Percentiles rank a stretch among this genome's conserved stretches.
Conservation (phyloP, 78 protist genomes). For the Dictyostelium capitatum region DNA sequence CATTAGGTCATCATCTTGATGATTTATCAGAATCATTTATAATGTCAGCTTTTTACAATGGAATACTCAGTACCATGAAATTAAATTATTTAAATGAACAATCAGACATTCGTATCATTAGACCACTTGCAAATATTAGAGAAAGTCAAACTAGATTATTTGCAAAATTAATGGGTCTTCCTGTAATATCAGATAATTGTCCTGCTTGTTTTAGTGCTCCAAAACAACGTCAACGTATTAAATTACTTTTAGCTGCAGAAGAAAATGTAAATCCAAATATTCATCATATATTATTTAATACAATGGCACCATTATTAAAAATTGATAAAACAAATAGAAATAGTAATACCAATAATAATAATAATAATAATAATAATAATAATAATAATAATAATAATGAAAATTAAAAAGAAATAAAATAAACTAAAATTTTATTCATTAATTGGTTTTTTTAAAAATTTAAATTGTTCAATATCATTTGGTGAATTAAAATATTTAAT, state of each 20-base stretch:
- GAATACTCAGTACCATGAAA: slow-evolving; percentile 85
- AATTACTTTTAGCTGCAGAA: slow-evolving; percentile 44
- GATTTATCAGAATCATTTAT: slow-evolving; percentile 91
- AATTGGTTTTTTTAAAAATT: too few relatives aligned
- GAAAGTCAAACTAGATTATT: slow-evolving; percentile 78
- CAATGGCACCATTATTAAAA: slow-evolving; percentile 23
- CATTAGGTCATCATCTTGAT: slow-evolving; percentile 90
- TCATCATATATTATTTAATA: slow-evolving; percentile 8
- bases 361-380: neutral
- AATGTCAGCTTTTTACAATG: slow-evolving; percentile 90
- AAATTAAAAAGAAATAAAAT: too few relatives aligned
- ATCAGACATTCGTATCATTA: slow-evolving; percentile 91
- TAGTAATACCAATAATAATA: neutral
- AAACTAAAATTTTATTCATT: too few relatives aligned
- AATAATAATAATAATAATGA: neutral
- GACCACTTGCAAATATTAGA: slow-evolving; percentile 89
- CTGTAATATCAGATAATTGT: slow-evolving; percentile 92
- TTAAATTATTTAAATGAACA: slow-evolving; percentile 62
- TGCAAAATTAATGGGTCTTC: slow-evolving; percentile 82
- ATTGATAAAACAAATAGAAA: slow-evolving; percentile 32
- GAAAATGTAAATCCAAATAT: slow-evolving; percentile 44
- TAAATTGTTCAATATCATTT: too few relatives aligned
- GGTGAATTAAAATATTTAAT: too few relatives aligned
- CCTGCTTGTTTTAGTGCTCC: slow-evolving; percentile 95
- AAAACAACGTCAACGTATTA: slow-evolving; percentile 88